Conservation (phyloP, 108 stramenopile genomes). For the Cyclotella kingstonii region DNA sequence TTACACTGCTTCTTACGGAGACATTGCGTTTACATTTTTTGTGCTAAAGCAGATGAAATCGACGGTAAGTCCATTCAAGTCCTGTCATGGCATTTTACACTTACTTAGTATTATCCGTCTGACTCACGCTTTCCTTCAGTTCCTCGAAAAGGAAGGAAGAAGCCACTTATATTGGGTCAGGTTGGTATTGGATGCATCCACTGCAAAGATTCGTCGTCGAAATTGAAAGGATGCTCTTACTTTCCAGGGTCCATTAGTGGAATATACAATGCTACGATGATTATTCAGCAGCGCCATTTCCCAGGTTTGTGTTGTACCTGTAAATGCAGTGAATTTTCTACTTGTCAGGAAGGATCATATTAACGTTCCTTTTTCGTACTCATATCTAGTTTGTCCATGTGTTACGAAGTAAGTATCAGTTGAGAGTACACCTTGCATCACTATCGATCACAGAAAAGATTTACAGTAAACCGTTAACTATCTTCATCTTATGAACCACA, state of each 20-base stretch:
- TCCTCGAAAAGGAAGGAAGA: slow-evolving; percentile 76
- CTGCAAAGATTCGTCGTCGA: slow-evolving; percentile 37
- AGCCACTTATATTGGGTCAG: slow-evolving; percentile 73
- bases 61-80: slow-evolving; percentile 21
- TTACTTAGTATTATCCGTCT: background rate
- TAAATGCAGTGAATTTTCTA: too few relatives aligned
- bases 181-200: slow-evolving; percentile 84
- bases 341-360: too few relatives aligned
- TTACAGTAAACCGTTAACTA: too few relatives aligned
- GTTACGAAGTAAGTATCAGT: slow-evolving; percentile 52
- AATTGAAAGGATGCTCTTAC: slow-evolving; percentile 42
- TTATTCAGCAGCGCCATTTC: slow-evolving; percentile 46
- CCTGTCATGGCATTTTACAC: background rate
- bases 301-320: too few relatives aligned
- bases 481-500: too few relatives aligned
- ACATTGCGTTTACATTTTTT: slow-evolving; percentile 75
- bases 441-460: too few relatives aligned
- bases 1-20: slow-evolving; percentile 78
- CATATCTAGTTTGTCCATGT: slow-evolving; percentile 41
- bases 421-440: background rate
- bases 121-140: slow-evolving; percentile 8
- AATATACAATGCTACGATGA: slow-evolving; percentile 50
- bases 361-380: too few relatives aligned
- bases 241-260: slow-evolving; percentile 34
- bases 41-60: slow-evolving; percentile 62